Conservation (phyloP, 1,139 yeast genomes). For the Pichia sp. region DNA sequence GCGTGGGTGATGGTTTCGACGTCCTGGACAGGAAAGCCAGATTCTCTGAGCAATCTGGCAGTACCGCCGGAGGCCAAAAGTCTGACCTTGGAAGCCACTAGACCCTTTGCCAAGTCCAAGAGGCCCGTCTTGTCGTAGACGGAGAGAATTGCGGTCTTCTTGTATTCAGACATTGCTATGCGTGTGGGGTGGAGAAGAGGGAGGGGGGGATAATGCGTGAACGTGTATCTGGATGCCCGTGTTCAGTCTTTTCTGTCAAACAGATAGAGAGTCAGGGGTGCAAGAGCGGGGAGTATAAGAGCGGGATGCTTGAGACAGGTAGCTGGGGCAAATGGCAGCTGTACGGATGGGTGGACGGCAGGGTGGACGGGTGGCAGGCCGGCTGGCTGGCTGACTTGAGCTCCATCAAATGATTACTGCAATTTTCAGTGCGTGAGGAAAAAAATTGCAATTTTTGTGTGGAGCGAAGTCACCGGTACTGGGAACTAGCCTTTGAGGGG, state of each 20-base stretch:
- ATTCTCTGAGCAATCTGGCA: constrained; percentile 88
- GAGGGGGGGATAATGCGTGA: not conserved
- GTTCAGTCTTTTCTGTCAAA: not conserved
- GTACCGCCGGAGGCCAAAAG: constrained; percentile 97
- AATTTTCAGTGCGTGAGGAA: constrained; percentile 1
- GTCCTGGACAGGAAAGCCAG: constrained; percentile 97
- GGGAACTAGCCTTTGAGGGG: not conserved
- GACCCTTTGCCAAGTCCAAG: constrained; percentile 92
- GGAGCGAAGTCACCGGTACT: not conserved
- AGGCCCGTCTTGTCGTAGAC: constrained; percentile 97
- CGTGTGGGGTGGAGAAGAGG: not conserved
- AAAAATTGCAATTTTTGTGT: not conserved
- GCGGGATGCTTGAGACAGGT: not conserved
- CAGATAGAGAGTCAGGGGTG: not conserved
- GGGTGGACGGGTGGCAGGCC: not conserved
- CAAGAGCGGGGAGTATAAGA: too few relatives aligned
- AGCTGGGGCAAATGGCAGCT: too few relatives aligned
- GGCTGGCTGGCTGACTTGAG: not conserved
- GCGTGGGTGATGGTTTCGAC: constrained; percentile 94
- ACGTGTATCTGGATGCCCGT: not conserved
- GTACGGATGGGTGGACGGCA: not conserved
- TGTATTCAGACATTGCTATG: constrained; percentile 35
- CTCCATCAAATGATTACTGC: not conserved
- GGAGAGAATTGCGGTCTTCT: constrained; percentile 88
- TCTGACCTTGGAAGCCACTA: constrained; percentile 81